phyloP scores from a whole-genome alignment of 352 stramenopile genomes.

The Phytophthora uliginosa region DNA sequence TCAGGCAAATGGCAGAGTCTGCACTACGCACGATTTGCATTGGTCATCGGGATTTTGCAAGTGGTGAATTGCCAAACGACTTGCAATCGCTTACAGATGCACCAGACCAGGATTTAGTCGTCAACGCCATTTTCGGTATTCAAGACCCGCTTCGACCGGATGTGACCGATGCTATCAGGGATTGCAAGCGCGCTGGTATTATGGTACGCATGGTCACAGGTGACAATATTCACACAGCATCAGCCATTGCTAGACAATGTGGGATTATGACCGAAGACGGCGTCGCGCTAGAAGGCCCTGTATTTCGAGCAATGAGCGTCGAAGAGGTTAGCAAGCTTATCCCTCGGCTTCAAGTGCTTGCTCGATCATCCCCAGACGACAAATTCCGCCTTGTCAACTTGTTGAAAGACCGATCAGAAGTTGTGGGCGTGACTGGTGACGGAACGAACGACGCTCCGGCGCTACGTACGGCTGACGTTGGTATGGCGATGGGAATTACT shows the following conservation, averaged over 20 bases:
- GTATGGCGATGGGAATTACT: conserved; percentile 85
- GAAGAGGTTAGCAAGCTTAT: conserved; percentile 73
- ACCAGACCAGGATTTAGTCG: conserved; percentile 82
- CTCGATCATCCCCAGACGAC: conserved; percentile 96
- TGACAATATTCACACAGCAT: conserved; percentile 98
- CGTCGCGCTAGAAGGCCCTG: conserved; percentile 92
- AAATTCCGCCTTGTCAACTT: conserved; percentile 97
- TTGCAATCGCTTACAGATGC: conserved; percentile 63
- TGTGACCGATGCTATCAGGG: conserved; percentile 94
- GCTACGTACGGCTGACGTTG: conserved; percentile 76
- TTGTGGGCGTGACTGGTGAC: conserved; percentile 86
- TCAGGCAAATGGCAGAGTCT: conserved; percentile 84
- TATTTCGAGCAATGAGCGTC: conserved; percentile 90
- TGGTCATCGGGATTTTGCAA: conserved; percentile 80
- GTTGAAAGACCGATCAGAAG: conserved; percentile 74
- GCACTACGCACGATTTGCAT: conserved; percentile 92
- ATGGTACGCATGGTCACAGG: conserved; percentile 99
- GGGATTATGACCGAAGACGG: conserved; percentile 96
- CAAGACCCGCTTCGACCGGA: conserved; percentile 96
- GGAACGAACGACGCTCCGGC: conserved; percentile 87
- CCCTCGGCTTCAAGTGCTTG: conserved; percentile 91
- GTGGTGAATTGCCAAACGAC: conserved; percentile 61
- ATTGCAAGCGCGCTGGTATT: conserved; percentile 97
- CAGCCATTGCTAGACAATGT: conserved; percentile 96
- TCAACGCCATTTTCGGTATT: conserved; percentile 96